Conservation (phyloP, 805 yeast genomes). For the Spathaspora passalidarum region DNA sequence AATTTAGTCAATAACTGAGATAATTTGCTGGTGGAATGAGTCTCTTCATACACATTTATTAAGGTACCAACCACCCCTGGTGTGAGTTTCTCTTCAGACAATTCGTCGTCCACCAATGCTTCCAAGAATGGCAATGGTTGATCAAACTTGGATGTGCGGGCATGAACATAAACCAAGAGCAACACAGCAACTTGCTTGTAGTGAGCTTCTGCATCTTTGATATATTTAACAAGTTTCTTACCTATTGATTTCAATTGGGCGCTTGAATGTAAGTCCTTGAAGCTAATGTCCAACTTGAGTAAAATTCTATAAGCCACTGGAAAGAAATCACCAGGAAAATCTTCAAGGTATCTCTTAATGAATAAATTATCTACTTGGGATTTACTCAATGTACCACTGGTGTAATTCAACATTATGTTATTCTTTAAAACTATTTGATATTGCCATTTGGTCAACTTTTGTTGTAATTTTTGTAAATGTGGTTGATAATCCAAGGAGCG, state of each 20-base stretch:
- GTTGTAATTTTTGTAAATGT: conserved; percentile 30
- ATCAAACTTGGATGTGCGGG: conserved; percentile 18
- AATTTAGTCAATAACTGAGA: conserved; percentile 15
- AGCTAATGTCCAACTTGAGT: conserved; percentile 23
- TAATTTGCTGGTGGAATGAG: conserved; percentile 35
- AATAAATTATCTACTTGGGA: conserved; percentile 13
- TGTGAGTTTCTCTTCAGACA: conserved; percentile 22
- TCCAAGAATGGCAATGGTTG: conserved; percentile 37
- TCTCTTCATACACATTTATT: conserved; percentile 46
- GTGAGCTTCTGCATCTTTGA: conserved; percentile 4
- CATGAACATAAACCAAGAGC: conserved; percentile 25
- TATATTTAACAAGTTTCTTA: conserved; percentile 20
- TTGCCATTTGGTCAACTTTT: conserved; percentile 35
- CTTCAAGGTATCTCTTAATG: conserved; percentile 15
- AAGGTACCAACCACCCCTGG: conserved; percentile 54
- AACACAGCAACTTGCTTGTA: conserved; percentile 23
- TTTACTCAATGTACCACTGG: conserved; percentile 35
- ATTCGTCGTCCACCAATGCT: conserved; percentile 15
- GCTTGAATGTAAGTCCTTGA: conserved; percentile 20
- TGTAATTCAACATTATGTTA: conserved; percentile 40
- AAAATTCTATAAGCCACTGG: conserved; percentile 28
- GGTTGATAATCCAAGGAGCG: conserved; percentile 35
- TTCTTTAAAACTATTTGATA: conserved; percentile 40
- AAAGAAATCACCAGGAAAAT: conserved; percentile 30
- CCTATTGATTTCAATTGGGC: conserved; percentile 13